These are phyloP conservation scores for Spathaspora girioi DNA, from an alignment of 805 yeast genomes.

Conservation along the genomic window DNA sequence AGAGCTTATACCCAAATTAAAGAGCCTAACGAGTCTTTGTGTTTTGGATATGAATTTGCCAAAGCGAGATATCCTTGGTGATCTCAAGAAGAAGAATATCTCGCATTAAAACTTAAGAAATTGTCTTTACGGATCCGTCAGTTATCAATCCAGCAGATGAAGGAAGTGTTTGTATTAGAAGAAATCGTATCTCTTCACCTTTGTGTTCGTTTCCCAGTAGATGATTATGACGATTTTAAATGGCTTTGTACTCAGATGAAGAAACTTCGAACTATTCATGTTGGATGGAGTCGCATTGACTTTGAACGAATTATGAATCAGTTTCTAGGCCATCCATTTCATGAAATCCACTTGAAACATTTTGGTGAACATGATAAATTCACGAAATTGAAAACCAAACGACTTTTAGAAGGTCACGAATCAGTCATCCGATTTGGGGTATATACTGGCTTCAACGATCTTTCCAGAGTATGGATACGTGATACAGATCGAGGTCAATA, in stretches of 20 bases:
- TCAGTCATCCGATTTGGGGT: no score
- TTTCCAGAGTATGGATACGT: no score
- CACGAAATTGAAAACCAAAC: no score
- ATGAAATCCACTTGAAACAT: no score
- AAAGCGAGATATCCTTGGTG: neutral
- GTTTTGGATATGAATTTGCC: neutral
- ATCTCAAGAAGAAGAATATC: no score
- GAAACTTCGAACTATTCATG: neutral
- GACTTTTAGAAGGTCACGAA: no score
- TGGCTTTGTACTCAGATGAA: neutral
- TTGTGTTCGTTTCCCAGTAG: neutral
- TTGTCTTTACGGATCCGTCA: neutral
- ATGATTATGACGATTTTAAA: neutral
- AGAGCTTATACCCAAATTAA: neutral
- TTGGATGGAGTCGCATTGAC: neutral
- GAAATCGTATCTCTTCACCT: neutral
- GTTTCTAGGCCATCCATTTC: neutral
- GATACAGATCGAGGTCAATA: no score
- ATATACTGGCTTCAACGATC: no score
- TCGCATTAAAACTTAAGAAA: neutral
- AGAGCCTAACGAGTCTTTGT: neutral
- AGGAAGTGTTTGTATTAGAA: neutral
- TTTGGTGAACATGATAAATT: no score
- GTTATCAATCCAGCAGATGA: neutral
- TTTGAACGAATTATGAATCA: neutral